Evolutionary conservation across 176 grass and related monocot genomes (phyloP).

Genomic region (Raddia distichophylla): DNA sequence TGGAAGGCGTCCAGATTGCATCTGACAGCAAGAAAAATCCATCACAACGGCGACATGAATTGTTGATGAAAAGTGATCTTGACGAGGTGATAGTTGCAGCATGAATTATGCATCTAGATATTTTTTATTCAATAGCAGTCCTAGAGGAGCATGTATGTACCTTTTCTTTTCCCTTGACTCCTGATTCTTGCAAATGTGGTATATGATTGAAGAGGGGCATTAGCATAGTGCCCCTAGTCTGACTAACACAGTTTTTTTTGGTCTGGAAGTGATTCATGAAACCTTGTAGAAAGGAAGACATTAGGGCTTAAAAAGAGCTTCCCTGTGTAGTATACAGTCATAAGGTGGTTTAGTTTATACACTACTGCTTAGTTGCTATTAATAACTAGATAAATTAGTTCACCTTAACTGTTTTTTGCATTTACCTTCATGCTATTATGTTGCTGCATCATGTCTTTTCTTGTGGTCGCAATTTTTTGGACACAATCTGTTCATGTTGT

Average conservation of each 20-base stretch:
- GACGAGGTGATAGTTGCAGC: slow-evolving; percentile 59
- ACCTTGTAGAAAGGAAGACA: background rate
- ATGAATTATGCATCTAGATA: background rate
- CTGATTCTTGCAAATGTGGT: background rate
- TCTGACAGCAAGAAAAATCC: slow-evolving; percentile 82
- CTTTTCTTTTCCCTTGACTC: background rate
- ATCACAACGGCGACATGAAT: slow-evolving; percentile 67
- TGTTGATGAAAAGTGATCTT: slow-evolving; percentile 80
- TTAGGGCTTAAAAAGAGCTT: background rate
- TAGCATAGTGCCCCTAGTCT: slow-evolving; percentile 7
- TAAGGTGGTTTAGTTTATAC: background rate
- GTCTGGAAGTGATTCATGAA: background rate
- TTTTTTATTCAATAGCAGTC: background rate
- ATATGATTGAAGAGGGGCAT: background rate
- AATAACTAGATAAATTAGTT: background rate
- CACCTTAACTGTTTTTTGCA: slow-evolving; percentile 8
- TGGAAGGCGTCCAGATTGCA: slow-evolving; percentile 33
- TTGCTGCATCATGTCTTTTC: background rate
- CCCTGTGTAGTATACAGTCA: background rate
- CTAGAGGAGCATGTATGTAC: background rate
- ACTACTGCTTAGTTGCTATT: background rate
- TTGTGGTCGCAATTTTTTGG: background rate
- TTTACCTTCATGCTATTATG: slow-evolving; percentile 13
- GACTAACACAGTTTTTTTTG: background rate
- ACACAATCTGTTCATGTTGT: background rate